Evolutionary conservation across 2,329 filamentous ascomycete species (phyloP).

Genomic region (Hymenoscyphus occultus): DNA sequence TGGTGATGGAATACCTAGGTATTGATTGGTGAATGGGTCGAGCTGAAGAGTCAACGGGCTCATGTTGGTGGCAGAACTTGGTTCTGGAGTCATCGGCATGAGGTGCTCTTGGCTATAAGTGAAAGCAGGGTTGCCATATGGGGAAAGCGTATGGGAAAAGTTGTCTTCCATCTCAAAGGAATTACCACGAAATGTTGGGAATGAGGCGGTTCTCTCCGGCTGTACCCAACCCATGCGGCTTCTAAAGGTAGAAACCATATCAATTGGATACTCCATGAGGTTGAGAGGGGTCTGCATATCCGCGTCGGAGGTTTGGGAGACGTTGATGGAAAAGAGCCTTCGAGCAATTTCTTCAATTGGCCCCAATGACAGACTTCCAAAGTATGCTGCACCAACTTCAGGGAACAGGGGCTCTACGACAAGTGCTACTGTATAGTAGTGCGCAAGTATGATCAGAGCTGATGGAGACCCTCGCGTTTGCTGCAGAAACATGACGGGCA

Average conservation of each 20-base stretch:
- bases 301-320: conserved; percentile 54
- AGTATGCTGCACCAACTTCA: conserved; percentile 85
- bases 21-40: conserved; percentile 54
- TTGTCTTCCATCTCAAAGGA: conserved; percentile 50
- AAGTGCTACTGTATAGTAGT: conserved; percentile 87
- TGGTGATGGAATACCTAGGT: conserved; percentile 61
- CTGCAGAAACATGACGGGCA: conserved; percentile 80
- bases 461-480: conserved; percentile 72
- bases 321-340: conserved; percentile 67
- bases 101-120: conserved; percentile 64
- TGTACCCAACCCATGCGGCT: conserved; percentile 65
- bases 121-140: conserved; percentile 57
- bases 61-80: conserved; percentile 46
- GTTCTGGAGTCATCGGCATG: conserved; percentile 51
- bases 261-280: conserved; percentile 71
- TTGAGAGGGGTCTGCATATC: conserved; percentile 60
- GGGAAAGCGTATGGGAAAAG: conserved; percentile 46
- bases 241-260: conserved; percentile 67
- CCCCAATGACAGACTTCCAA: conserved; percentile 72
- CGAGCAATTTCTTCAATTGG: conserved; percentile 85
- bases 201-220: conserved; percentile 56
- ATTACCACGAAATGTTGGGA: conserved; percentile 57
- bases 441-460: conserved; percentile 78
- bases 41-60: conserved; percentile 50
- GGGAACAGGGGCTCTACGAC: conserved; percentile 89